phyloP scores from a whole-genome alignment of 2,329 filamentous ascomycete genomes.

The Penicillium corylophilum region DNA sequence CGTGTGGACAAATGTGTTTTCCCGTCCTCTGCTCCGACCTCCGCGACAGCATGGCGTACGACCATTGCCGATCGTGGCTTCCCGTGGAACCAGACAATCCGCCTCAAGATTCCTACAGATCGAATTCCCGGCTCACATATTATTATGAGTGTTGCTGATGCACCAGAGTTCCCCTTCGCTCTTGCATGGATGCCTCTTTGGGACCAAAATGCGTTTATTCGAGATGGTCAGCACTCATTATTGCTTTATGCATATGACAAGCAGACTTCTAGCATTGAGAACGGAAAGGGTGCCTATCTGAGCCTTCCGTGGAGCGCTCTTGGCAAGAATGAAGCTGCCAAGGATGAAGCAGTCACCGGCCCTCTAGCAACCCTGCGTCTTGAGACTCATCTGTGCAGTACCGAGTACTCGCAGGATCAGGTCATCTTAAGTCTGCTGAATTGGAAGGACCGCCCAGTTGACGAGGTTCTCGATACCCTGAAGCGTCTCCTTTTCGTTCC shows the following conservation, averaged over 20 bases:
- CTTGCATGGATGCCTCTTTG: conserved; percentile 91
- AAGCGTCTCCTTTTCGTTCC: conserved; percentile 88
- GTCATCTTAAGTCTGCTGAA: conserved; percentile 77
- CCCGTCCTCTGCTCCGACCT: conserved; percentile 75
- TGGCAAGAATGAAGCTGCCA: conserved; percentile 64
- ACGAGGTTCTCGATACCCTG: conserved; percentile 70
- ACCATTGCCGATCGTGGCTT: conserved; percentile 75
- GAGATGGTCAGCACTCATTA: conserved; percentile 77
- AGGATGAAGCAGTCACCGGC: conserved; percentile 72
- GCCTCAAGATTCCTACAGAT: conserved; percentile 72
- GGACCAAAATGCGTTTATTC: conserved; percentile 85
- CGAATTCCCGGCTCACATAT: conserved; percentile 83
- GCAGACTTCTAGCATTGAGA: conserved; percentile 68
- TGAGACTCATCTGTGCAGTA: conserved; percentile 89
- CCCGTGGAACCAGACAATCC: conserved; percentile 83
- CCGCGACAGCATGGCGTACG: conserved; percentile 84
- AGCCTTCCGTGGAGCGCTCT: conserved; percentile 75
- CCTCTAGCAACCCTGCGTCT: conserved; percentile 76
- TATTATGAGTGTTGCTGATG: conserved; percentile 84
- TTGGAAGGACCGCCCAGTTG: conserved; percentile 75
- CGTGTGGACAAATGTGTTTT: conserved; percentile 86
- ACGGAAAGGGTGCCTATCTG: conserved; percentile 83
- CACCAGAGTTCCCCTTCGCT: conserved; percentile 84
- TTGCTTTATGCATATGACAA: conserved; percentile 91
- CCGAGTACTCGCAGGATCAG: conserved; percentile 88